Percentiles rank a stretch among this genome's conserved stretches.
Conservation (phyloP, 2,329 filamentous ascomycete species). For the Lithohypha guttulata region DNA sequence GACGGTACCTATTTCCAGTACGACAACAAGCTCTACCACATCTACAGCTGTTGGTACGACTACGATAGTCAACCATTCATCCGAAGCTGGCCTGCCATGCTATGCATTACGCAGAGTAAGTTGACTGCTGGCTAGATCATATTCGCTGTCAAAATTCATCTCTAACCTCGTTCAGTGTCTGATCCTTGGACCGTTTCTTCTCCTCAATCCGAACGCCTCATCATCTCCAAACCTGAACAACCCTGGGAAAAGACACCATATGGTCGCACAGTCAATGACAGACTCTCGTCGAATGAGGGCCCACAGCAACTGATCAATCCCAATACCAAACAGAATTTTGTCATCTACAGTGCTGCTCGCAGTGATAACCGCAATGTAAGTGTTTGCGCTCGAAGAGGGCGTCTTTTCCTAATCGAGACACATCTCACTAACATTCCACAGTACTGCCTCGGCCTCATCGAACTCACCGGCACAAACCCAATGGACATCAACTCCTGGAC, state of each 20-base stretch:
- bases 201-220: slow-evolving; percentile 36
- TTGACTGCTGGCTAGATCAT: too few species aligned
- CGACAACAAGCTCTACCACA: slow-evolving; percentile 29
- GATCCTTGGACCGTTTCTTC: slow-evolving; percentile 39
- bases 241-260: slow-evolving; percentile 44
- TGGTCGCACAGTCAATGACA: slow-evolving; percentile 27
- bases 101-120: slow-evolving; percentile 38
- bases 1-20: slow-evolving; percentile 44
- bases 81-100: slow-evolving; percentile 43
- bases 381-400: too few species aligned
- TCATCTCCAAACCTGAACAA: slow-evolving; percentile 38
- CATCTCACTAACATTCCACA: too few species aligned
- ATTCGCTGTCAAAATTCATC: not conserved
- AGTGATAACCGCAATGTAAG: slow-evolving; percentile 43
- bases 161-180: slow-evolving; percentile 22
- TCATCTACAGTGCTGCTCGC: slow-evolving; percentile 41
- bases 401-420: too few species aligned
- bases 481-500: slow-evolving; percentile 40
- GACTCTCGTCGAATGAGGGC: slow-evolving; percentile 40
- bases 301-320: slow-evolving; percentile 41
- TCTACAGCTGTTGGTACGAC: slow-evolving; percentile 31
- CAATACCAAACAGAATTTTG: slow-evolving; percentile 37
- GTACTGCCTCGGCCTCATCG: slow-evolving; percentile 43
- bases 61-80: too few species aligned
- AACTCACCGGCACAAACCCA: slow-evolving; percentile 37